Evolutionary conservation across 164 flowering plant species (phyloP), one percentile per base, ranked within the genome.

Genomic region (Chloranthus sessilifolius): DNA sequence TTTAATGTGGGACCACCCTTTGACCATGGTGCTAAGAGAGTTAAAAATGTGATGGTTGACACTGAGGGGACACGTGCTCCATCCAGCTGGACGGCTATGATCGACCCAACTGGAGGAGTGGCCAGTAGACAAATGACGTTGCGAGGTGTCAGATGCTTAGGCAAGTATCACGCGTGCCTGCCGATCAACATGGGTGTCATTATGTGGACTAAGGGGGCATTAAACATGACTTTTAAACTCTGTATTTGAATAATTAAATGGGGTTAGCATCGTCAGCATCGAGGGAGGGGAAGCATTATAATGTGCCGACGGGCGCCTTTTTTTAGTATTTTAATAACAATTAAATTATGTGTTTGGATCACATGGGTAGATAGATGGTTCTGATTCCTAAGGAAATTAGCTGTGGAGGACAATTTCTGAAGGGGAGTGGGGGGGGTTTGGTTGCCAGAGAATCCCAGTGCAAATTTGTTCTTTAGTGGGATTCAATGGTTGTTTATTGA

Each of bases 381-480:
- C 16, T 52, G n/a, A n/a, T n/a, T n/a, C n/a, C n/a, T n/a, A n/a
- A n/a, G n/a, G n/a, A n/a, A n/a, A n/a, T n/a, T n/a, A n/a, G n/a
- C n/a, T n/a, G n/a, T n/a, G n/a, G n/a, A n/a, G n/a, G n/a, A n/a
- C n/a, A n/a, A n/a, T n/a, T n/a, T n/a, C n/a, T n/a, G n/a, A n/a
- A n/a, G n/a, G n/a, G n/a, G n/a, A n/a, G n/a, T n/a, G n/a, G n/a
- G n/a, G n/a, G n/a, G n/a, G n/a, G n/a, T n/a, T n/a, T n/a, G n/a
- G n/a, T n/a, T n/a, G n/a, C n/a, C 44, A 58, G 65, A 71, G 68
- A 63, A 66, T 63, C 69, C 63, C 61, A 63, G 64, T 60, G 65
- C 9, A 34, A 53, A 34, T 61, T 63, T 70, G 68, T 66, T 59
- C 38, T 60, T 43, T 56, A 44, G 53, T n/a, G n/a, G n/a, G n/a